phyloP scores from a whole-genome alignment of 192 early-diverging fungal genomes.

The Cladochytrium replicatum region DNA sequence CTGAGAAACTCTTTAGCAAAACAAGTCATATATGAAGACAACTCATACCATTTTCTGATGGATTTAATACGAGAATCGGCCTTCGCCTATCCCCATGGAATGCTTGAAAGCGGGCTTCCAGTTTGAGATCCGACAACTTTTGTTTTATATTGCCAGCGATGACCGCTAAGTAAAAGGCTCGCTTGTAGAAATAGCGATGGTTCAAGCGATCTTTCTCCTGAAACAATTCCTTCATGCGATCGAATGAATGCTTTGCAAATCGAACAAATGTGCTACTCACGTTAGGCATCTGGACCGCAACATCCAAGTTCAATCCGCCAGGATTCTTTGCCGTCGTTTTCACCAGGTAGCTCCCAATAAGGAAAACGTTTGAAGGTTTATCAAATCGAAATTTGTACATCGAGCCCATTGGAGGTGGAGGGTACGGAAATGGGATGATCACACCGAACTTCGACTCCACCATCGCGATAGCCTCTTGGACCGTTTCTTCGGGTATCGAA shows the following conservation, averaged over 20 bases:
- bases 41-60: too few species aligned
- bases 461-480: neutral
- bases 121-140: constrained; percentile 7
- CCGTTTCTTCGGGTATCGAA: constrained; percentile 31
- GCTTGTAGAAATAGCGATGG: constrained; percentile 90
- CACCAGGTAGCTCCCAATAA: constrained; percentile 83
- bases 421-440: constrained; percentile 74
- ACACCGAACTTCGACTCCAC: constrained; percentile 42
- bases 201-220: constrained; percentile 92
- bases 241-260: constrained; percentile 8
- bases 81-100: constrained; percentile 34
- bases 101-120: constrained; percentile 31
- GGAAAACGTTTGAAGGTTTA: constrained; percentile 60
- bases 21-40: too few species aligned
- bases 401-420: constrained; percentile 57
- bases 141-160: constrained; percentile 39
- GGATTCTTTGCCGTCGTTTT: constrained; percentile 54
- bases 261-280: constrained; percentile 16
- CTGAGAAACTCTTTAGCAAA: too few species aligned
- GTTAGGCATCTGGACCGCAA: constrained; percentile 83
- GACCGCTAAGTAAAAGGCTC: constrained; percentile 81
- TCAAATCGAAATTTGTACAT: constrained; percentile 71
- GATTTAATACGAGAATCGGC: constrained; percentile 33
- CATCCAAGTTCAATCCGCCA: constrained; percentile 68
- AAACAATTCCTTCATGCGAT: constrained; percentile 45